A percentile compares a stretch with the other conserved stretches of the same genome.
phyloP scores from a whole-genome alignment of 2,329 filamentous ascomycete species.

The Trichoderma endophyticum region DNA sequence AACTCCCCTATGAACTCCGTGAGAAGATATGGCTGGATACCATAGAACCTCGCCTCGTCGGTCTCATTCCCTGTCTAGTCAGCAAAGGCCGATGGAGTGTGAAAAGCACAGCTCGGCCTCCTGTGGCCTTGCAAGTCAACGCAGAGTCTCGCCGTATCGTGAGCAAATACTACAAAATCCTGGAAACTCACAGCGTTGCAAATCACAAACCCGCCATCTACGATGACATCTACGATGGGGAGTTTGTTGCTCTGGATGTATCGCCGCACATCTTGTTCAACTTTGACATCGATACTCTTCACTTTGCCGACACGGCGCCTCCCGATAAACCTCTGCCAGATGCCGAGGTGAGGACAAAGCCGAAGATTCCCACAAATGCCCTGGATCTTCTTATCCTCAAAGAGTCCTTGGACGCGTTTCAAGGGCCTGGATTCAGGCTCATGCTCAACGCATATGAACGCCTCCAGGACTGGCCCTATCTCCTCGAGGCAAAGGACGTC shows the following conservation, averaged over 20 bases:
- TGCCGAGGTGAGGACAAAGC: background rate
- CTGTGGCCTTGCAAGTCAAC: background rate
- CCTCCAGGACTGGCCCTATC: slow-evolving; percentile 5
- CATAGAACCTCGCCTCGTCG: slow-evolving; percentile 5
- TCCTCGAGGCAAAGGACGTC: background rate
- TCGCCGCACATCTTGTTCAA: slow-evolving; percentile 5
- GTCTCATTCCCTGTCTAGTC: background rate
- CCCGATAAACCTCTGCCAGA: slow-evolving; percentile 2
- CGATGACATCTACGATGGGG: background rate
- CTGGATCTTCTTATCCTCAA: slow-evolving; percentile 9
- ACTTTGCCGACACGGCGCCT: slow-evolving; percentile 5
- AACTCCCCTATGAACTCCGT: slow-evolving; percentile 3
- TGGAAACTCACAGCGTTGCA: background rate
- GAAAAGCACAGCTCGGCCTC: background rate
- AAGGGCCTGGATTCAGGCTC: background rate
- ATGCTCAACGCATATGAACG: background rate
- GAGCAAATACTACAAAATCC: background rate
- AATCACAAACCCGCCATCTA: background rate
- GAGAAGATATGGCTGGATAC: slow-evolving; percentile 13
- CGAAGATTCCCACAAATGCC: background rate
- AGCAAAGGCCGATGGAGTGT: background rate
- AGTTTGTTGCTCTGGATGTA: background rate
- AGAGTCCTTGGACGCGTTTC: background rate
- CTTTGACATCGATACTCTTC: slow-evolving; percentile 12
- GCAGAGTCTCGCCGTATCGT: background rate